Evolutionary conservation across 2,329 filamentous ascomycete genomes (phyloP), one percentile per base, ranked within the genome.

Genomic region (Penicillium sp.): DNA sequence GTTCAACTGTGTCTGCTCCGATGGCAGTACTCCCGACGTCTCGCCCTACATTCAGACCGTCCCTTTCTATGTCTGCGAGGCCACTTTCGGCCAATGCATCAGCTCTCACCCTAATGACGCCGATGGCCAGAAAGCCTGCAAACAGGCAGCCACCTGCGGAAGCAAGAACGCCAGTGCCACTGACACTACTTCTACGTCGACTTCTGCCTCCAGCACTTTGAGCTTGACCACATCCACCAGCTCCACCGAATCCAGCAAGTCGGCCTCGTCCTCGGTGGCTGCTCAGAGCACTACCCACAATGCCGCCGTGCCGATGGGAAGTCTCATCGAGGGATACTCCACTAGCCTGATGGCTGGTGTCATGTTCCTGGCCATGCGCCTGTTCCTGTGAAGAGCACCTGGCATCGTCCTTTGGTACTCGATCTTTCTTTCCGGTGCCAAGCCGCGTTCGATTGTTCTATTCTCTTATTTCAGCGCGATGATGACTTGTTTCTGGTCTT

Each of bases 21-120:
- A 80, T 59, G 74, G 73, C 50, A 74, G 70, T 28, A 59, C 62
- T 6, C 78, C 79, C 51, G 73, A 80, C 56, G 71, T 81, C 53
- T 60, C 67, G 45, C 65, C 70, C 52, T 85, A 81, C 65, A 53
- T 64, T 38, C 67, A 77, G 62, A 79, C 78, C 16, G 67, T 85
- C 33, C 79, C 80, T 28, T 79, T 71, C 64, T 81, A 71, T 62
- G 72, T 79, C 62, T 84, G 81, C 69, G 57, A 73, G 54, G 65
- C 64, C 48, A 76, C 72, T 65, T 78, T 64, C 56, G 52, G 49
- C 16, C 68, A 75, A 51, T 78, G 75, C 57, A 70, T 75, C 43
- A n/a, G 48, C 18, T 56, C 63, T 41, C 54, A 74, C 54, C 64
- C 71, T 51, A 63, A 73, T 45, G 65, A 77, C 46, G 60, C 68